Base-by-base conservation (phyloP, 163 green algal genomes). In the Chloromonas sp. region DNA sequence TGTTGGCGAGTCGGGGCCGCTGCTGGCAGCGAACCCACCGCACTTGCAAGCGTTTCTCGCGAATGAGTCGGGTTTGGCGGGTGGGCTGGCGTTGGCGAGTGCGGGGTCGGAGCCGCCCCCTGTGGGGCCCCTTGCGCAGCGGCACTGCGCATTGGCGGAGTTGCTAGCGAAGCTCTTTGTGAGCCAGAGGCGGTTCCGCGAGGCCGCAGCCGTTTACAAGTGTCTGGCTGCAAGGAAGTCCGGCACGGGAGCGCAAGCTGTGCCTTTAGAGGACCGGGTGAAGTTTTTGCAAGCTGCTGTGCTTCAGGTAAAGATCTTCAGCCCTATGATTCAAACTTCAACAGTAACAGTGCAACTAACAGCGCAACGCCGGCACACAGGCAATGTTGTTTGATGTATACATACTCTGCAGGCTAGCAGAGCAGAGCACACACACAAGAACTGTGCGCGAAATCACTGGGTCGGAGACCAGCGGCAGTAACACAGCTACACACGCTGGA, bases 91-190 rank as follows among this genome's bases (percentile, higher is more conserved):
- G 13, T 13, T 14, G 15, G 83, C 11, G 66, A 11, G 5, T 5
- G 66, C 60, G 79, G 2, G 2, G 79, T 2, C 79, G 79, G 36
- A 36, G 57, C 79, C 3, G 79, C 79, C 66, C 1, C 81, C 84
- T 60, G 84, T 94, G 1, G 89, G 87, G 0, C 90, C 92, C 1
- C 88, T 96, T 60, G 81, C 61, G 0, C 82, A 81, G 58, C 60
- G 57, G 0, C 92, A 96, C 87, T 74, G 11, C 66, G 66, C 5
- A 11, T 11, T 74, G 66, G 5, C 66, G 11, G 91, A 94, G 81
- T 91, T 96, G 82, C 90, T 97, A 83, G 91, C 92, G 14, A 90
- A 90, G 85, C 86, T 96, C 84, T 93, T 95, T 85, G 88, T 93
- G 13, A 78, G 84, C 15, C 84, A 89, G 80, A 70, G 77, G 66